Base-by-base conservation (phyloP, 2,329 filamentous ascomycete genomes). In the Xylariaceae sp. region DNA sequence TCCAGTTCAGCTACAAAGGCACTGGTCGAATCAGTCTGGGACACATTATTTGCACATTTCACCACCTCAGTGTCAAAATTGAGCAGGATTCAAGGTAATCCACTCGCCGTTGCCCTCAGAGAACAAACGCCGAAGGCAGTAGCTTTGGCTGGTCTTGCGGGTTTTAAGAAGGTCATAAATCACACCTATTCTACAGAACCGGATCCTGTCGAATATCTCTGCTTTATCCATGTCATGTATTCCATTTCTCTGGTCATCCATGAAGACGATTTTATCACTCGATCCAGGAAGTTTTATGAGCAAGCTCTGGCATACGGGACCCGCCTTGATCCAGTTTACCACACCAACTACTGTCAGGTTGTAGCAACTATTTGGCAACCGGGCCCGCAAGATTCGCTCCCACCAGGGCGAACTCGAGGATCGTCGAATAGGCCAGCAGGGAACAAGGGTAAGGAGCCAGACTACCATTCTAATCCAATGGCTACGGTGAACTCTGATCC, bases 221-320 rank as follows among this genome's bases (percentile, higher is more conserved):
- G 79, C 62, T 77, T 83, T 55, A 64, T 81, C 26, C 80, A 83
- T 50, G 57, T 83, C 16, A 69, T 78, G 20, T 82, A 81, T 57
- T 76, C 79, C 10, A 72, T 82, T 30, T 80, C 76, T 3, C 59
- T 81, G 8, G 70, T 79, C 11, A 62, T 79, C 4, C 72, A 79
- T 48, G 75, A 75, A 60, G 70, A 75, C 44, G 72, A 75, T 24
- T 67, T 74, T 4, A 42, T 62, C 9, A 53, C 52, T 6, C 72
- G 70, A 42, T 74, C 71, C 20, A 68, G 64, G 13, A 65, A 72
- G 13, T 67, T 83, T 6, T 83, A 81, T 58, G 61, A 66, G 1
- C 80, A 81, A 61, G 75, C 77, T 6, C 61, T 80, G 16, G 65
- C 70, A 7, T 83, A 82, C 59, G 64, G 70, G 42, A 63, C 65